phyloP scores from a whole-genome alignment of 129 eudicot genomes.

The Chrysanthemum makinoi region DNA sequence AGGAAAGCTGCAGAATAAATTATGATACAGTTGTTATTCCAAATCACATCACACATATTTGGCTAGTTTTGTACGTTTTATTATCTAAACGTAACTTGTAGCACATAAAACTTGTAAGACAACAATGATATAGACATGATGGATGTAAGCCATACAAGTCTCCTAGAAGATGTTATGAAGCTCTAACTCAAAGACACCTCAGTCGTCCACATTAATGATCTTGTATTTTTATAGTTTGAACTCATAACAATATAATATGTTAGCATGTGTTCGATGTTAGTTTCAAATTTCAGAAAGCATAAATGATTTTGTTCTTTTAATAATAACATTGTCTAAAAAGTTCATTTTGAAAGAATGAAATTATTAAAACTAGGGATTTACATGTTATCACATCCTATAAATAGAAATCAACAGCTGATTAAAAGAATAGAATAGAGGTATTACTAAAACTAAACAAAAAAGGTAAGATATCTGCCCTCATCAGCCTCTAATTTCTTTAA shows the following conservation, averaged over 20 bases:
- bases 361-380: too few relatives aligned
- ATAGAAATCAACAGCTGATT: too few relatives aligned
- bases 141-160: conserved; percentile 11
- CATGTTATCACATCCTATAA: too few relatives aligned
- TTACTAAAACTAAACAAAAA: too few relatives aligned
- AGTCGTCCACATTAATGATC: neutral
- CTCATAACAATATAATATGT: neutral
- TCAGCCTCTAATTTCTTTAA: too few relatives aligned
- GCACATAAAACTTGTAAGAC: conserved; percentile 14
- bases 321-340: too few relatives aligned
- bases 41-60: conserved; percentile 9
- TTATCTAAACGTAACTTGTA: conserved; percentile 17
- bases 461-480: too few relatives aligned
- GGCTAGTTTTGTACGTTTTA: conserved; percentile 3
- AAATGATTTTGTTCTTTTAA: too few relatives aligned
- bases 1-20: too few relatives aligned
- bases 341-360: too few relatives aligned
- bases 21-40: neutral
- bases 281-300: neutral
- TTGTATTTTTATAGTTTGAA: neutral
- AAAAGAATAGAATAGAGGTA: too few relatives aligned
- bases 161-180: neutral
- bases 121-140: conserved; percentile 2
- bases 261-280: neutral
- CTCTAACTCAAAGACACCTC: neutral